Evolutionary conservation across 495 filamentous ascomycete genomes (phyloP).

Genomic region (Penicillium ucsense): DNA sequence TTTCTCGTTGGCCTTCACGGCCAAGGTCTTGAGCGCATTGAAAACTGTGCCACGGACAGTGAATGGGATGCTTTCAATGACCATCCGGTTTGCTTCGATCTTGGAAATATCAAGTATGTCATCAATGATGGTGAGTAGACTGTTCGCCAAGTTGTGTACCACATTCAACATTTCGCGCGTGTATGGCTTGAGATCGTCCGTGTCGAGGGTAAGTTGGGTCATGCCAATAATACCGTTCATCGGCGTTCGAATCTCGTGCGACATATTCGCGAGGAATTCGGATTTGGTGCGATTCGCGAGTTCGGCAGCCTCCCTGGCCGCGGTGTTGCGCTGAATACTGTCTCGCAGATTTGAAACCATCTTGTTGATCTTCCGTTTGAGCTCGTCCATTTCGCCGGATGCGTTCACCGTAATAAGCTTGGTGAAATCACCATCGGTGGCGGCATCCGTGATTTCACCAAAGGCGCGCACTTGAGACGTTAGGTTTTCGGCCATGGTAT

Average conservation of each 20-base stretch:
- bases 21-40: constrained; percentile 92
- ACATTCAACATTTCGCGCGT: constrained; percentile 99
- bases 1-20: constrained; percentile 96
- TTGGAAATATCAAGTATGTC: constrained; percentile 99
- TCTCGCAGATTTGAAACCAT: constrained; percentile 96
- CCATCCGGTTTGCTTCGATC: constrained; percentile 99
- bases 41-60: constrained; percentile 93
- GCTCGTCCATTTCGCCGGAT: constrained; percentile 97
- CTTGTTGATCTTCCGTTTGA: constrained; percentile 98
- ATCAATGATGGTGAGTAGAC: constrained; percentile 95
- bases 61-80: constrained; percentile 96
- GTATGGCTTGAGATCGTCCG: constrained; percentile 79
- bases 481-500: constrained; percentile 97
- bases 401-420: constrained; percentile 97
- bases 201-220: constrained; percentile 95
- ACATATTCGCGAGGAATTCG: constrained; percentile 99
- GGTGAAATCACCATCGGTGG: constrained; percentile 93
- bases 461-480: constrained; percentile 98
- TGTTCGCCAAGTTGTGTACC: constrained; percentile 95
- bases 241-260: constrained; percentile 95
- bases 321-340: constrained; percentile 96
- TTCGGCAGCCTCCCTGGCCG: constrained; percentile 90
- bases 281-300: constrained; percentile 97
- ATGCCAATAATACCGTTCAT: constrained; percentile 87
- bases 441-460: constrained; percentile 93